Base-by-base conservation (phyloP, 306 rosid genomes). In the Luffa aegyptiaca region DNA sequence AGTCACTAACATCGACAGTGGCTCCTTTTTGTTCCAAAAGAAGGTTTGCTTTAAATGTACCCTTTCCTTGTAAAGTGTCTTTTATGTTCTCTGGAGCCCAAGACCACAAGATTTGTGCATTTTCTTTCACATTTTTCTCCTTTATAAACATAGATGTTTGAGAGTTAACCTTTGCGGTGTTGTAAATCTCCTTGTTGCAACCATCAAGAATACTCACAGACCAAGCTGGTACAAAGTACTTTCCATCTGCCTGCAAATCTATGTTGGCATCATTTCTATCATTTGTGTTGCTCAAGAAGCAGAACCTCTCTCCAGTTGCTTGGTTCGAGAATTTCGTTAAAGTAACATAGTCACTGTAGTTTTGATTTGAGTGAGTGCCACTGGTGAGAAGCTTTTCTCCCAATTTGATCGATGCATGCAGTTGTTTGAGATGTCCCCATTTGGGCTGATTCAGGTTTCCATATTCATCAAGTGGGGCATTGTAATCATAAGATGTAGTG, bases 81-180 rank as follows among this genome's bases (percentile, higher is more conserved):
- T 80, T 77, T 44, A 81, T 55, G 37, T 17, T 74, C 73, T 90
- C 91, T 16, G 90, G 66, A 64, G 85, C 81, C 91, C 93, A 90
- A 3, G 39, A 3, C 90, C 91, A 88, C 1, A 56, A 75, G 39
- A 88, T 82, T 35, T 87, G 49, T 21, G 1, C 9, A 33, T 80
- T 81, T 81, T 79, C 89, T 2, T 84, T 85, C 52, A 76, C 58
- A 52, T 58, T 85, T 18, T 48, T 3, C 55, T 8, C 79, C 76
- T 85, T 84, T 20, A 61, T 81, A 83, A 83, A 88, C 6, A 86
- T 0, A 17, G 86, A 82, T 44, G 90, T 88, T 88, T 90, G 93
- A 3, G 83, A 85, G 79, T 82, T 88, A 52, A 90, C 91, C 31
- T 86, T 88, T 20, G 91, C 90, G 0, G 89, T 88, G 83, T 86